phyloP scores from a whole-genome alignment of 129 eudicot species.

The Flaveria trinervia region DNA sequence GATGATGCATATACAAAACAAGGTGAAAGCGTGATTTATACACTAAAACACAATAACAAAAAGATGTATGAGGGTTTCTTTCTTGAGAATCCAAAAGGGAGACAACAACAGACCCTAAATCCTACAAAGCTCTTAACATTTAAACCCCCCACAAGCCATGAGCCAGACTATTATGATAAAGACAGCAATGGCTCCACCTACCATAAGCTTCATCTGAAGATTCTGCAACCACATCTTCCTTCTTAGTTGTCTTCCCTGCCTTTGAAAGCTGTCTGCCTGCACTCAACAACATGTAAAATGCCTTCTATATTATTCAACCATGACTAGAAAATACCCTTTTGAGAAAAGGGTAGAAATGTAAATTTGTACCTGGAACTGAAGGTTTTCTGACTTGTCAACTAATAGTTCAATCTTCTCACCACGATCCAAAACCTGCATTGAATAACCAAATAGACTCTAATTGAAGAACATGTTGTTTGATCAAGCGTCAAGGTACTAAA shows the following conservation, averaged over 20 bases:
- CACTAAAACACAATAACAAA: conserved; percentile 7
- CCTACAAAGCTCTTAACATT: conserved; percentile 37
- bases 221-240: conserved; percentile 95
- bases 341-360: not conserved
- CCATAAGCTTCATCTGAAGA: conserved; percentile 76
- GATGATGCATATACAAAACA: conserved; percentile 27
- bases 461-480: not conserved
- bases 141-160: conserved; percentile 61
- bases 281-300: not conserved
- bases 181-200: conserved; percentile 58
- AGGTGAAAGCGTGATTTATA: conserved; percentile 28
- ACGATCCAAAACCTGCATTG: conserved; percentile 83
- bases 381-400: conserved; percentile 96
- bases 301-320: not conserved
- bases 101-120: conserved; percentile 12
- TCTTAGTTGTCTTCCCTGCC: conserved; percentile 83
- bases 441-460: conserved; percentile 6
- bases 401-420: conserved; percentile 97
- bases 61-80: conserved; percentile 16
- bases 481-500: not conserved
- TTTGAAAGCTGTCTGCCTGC: conserved; percentile 93
- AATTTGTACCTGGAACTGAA: conserved; percentile 80
- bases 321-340: not conserved
- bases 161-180: conserved; percentile 72
- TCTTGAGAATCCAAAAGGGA: conserved; percentile 1